A percentile compares a stretch with the other conserved stretches of the same genome.
Evolutionary conservation across 768 basidiomycete species (phyloP).

Genomic region (Russula sp.): DNA sequence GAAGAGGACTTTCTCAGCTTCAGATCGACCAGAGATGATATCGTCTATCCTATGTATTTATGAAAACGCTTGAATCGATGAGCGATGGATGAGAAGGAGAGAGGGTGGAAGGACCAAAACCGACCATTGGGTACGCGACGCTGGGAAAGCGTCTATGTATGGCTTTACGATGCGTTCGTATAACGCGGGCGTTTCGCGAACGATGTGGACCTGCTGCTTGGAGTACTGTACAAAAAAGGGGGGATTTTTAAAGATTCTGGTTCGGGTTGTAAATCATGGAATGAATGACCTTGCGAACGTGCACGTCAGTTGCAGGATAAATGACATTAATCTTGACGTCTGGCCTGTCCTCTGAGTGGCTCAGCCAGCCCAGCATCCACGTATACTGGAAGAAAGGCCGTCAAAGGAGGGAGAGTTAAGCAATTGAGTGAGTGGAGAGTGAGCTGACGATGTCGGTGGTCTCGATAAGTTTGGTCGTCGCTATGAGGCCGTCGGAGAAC

Average conservation of each 20-base stretch:
- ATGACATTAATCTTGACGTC: constrained; percentile 86
- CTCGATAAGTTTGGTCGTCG: constrained; percentile 49
- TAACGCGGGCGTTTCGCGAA: constrained; percentile 78
- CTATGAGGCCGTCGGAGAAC: constrained; percentile 43
- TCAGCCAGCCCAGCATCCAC: constrained; percentile 76
- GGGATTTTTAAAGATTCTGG: background rate
- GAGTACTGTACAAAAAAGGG: constrained; percentile 60
- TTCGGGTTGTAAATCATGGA: background rate
- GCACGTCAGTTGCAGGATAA: constrained; percentile 84
- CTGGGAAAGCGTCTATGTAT: constrained; percentile 73
- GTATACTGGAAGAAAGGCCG: constrained; percentile 55
- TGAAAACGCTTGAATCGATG: background rate
- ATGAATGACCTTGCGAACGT: constrained; percentile 70
- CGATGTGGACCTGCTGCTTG: constrained; percentile 63
- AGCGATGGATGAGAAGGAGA: background rate
- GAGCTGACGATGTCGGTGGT: constrained; percentile 64
- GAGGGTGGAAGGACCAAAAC: constrained; percentile 44
- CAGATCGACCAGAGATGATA: constrained; percentile 73
- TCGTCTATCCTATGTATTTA: constrained; percentile 70
- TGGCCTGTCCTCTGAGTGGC: constrained; percentile 39
- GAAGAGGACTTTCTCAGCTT: constrained; percentile 69
- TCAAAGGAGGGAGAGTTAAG: constrained; percentile 13
- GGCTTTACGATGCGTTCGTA: constrained; percentile 71
- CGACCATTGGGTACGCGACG: constrained; percentile 88
- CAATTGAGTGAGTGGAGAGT: background rate